Base-by-base conservation (phyloP, 108 stramenopile species). In the Skeletonema potamos region DNA sequence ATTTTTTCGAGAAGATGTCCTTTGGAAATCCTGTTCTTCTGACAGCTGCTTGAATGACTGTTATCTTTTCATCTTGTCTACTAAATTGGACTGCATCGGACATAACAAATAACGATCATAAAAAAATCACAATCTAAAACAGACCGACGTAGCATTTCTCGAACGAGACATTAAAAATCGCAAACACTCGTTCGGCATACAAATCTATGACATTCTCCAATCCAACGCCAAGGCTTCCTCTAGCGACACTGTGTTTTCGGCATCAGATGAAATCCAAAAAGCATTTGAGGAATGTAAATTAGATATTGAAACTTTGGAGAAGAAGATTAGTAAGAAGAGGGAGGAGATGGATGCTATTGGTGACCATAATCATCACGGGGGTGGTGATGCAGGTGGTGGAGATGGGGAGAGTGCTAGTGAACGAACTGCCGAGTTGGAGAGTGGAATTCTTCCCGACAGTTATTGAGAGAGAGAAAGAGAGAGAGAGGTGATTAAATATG, bases 121-220 rank as follows among this genome's bases (percentile, higher is more conserved):
- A 34, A 4, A 17, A 54, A 27, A 54, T 10, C 39, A 33, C 34
- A 44, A 30, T 17, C 28, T 13, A 58, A 66, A 34, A 41, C 71
- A 94, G 93, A 91, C 86, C 39, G 93, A 94, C 70, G 82, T 94
- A 64, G 65, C 83, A 17, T 90, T 94, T 56, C 84, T 94, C 62
- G 91, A 94, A 64, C 90, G 93, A n/a, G 93, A 94, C 73, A 91
- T 94, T 74, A 94, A 94, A 69, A 66, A 75, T 29, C 87, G 91
- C 61, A 94, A 94, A 72, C 93, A 94, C 66, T 39, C 64, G 1
- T 92, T 94, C 60, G 93, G 93, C 9, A 84, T 94, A 28, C 87
- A 90, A 62, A 79, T 90, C 20, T 94, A 92, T 62, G 93, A 94
- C 41, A 68, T 91, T 51, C 90, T 93, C 83, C 82, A 67, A 58